Percentiles rank a stretch among this genome's conserved stretches.
phyloP scores from a whole-genome alignment of 176 grass and related monocot species.

The Lolium multiflorum region DNA sequence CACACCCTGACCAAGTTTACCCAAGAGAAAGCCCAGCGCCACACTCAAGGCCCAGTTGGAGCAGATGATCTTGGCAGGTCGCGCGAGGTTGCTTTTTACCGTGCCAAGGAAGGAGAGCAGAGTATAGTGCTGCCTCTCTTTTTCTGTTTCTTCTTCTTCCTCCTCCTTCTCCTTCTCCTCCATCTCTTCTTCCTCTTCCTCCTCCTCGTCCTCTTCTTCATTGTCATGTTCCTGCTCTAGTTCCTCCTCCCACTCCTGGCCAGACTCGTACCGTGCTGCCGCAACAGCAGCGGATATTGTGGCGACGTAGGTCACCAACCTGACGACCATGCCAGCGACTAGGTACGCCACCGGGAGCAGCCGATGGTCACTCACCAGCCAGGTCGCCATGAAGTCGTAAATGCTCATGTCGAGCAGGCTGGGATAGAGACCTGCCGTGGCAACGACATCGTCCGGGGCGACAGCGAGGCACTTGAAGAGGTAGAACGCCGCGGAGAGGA shows the following conservation, averaged over 20 bases:
- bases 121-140: neutral
- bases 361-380: neutral
- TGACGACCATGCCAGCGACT: neutral
- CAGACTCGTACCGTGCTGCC: neutral
- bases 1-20: neutral
- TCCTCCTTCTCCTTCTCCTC: no score
- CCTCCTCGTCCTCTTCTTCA: neutral
- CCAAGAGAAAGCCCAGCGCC: neutral
- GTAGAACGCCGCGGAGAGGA: neutral
- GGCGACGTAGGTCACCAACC: no score
- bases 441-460: neutral
- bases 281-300: no score
- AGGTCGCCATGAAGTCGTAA: neutral
- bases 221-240: no score
- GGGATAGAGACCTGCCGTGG: neutral
- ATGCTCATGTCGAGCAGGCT: neutral
- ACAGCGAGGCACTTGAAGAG: neutral
- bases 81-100: slow-evolving; percentile 1
- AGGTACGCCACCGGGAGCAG: neutral
- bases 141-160: neutral
- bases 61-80: neutral
- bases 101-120: neutral
- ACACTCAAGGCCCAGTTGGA: neutral
- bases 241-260: neutral
- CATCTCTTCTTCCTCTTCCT: no score